A percentile compares a stretch with the other conserved stretches of the same genome.
phyloP scores from a whole-genome alignment of 495 filamentous ascomycete genomes.

The Penicillium roqueforti region DNA sequence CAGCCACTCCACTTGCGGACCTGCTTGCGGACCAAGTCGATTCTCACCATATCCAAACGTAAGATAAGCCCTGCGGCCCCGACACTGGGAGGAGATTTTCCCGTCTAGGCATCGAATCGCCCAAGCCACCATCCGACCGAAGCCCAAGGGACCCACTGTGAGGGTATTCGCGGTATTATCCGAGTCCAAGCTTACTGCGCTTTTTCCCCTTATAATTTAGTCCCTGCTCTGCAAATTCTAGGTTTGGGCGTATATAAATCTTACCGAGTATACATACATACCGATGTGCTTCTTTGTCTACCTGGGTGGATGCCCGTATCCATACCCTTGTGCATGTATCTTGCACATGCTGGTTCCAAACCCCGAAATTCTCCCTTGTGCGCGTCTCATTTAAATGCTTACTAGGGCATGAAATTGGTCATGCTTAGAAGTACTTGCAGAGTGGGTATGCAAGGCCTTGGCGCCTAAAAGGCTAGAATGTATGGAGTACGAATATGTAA shows the following conservation, averaged over 20 bases:
- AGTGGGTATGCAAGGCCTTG: conserved; percentile 3
- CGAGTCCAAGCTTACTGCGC: conserved; percentile 10
- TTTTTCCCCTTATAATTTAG: not conserved
- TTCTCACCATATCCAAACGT: conserved; percentile 20
- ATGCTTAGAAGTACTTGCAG: conserved; percentile 9
- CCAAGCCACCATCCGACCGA: conserved; percentile 25
- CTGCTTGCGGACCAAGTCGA: conserved; percentile 25
- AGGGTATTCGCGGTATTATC: conserved; percentile 19
- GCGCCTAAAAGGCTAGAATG: not conserved
- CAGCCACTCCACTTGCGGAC: conserved; percentile 19
- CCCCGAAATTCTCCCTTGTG: conserved; percentile 3
- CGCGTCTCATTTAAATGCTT: not conserved
- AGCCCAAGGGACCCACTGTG: conserved; percentile 13
- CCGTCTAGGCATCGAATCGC: conserved; percentile 26
- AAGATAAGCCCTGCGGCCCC: conserved; percentile 31
- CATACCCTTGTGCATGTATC: not conserved
- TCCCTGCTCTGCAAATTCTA: not conserved
- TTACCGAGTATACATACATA: no score
- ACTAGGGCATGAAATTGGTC: conserved; percentile 10
- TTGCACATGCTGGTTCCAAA: not conserved
- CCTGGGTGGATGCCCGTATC: not conserved
- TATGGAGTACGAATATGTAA: not conserved
- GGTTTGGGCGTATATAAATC: no score
- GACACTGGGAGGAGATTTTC: conserved; percentile 23
- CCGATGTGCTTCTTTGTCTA: not conserved